Conservation (phyloP, 73 alveolate species). For the Tetrahymena borealis region DNA sequence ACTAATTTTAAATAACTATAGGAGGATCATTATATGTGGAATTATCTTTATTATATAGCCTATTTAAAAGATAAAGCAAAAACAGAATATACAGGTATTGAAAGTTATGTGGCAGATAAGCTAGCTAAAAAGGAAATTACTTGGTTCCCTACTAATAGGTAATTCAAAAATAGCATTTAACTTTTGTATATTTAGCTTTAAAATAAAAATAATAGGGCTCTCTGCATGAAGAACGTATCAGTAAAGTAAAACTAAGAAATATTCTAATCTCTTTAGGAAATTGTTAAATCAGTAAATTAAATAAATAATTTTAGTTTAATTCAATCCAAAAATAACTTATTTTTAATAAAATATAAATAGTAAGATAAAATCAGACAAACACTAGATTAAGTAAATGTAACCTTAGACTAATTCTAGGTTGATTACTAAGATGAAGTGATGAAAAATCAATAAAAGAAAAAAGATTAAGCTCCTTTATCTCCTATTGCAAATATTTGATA, state of each 20-base stretch:
- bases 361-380: background rate
- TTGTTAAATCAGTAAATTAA: background rate
- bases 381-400: background rate
- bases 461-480: background rate
- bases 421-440: background rate
- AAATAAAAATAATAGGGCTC: constrained; percentile 13
- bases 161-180: background rate
- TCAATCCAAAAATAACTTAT: too few relatives aligned
- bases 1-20: background rate
- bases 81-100: constrained; percentile 94
- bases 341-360: too few relatives aligned
- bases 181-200: background rate
- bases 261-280: background rate
- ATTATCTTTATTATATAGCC: constrained; percentile 81
- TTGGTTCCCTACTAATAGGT: constrained; percentile 82
- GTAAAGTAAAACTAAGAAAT: background rate
- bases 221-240: constrained; percentile 14
- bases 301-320: background rate
- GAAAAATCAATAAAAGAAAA: background rate
- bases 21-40: constrained; percentile 82
- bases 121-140: constrained; percentile 72
- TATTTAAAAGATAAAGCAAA: constrained; percentile 76
- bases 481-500: too few relatives aligned
- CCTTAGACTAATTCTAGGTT: background rate
- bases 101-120: constrained; percentile 83